Base-by-base conservation (phyloP, 208 protist species). In the Borovskyia barvae region DNA sequence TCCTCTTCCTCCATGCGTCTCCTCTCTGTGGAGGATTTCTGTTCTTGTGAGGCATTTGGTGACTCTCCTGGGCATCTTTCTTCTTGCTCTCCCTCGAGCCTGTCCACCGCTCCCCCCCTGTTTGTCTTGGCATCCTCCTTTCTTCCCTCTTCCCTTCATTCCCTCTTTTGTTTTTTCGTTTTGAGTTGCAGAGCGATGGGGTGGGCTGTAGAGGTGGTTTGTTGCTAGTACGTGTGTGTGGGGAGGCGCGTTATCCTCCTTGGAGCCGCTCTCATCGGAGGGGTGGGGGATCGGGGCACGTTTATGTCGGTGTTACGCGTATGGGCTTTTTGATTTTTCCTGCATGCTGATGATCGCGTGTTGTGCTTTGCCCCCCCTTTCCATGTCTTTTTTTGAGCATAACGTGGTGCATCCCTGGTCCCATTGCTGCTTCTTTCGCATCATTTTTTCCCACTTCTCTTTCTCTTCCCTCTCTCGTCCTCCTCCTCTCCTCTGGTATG, bases 161-260 rank as follows among this genome's bases (percentile, higher is more conserved):
- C 53, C 36, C 40, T 43, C 32, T 26, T 42, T 15, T 48, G 22
- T 65, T 32, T 55, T 47, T 58, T 37, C 40, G n/a, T n/a, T n/a
- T n/a, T n/a, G n/a, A n/a, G n/a, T n/a, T n/a, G n/a, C n/a, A n/a
- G n/a, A n/a, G n/a, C n/a, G n/a, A n/a, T n/a, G n/a, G n/a, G n/a
- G n/a, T n/a, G n/a, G n/a, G n/a, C n/a, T n/a, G n/a, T n/a, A n/a
- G n/a, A n/a, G n/a, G n/a, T n/a, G n/a, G n/a, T n/a, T n/a, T n/a
- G n/a, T n/a, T n/a, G n/a, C n/a, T n/a, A n/a, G n/a, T n/a, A n/a
- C n/a, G n/a, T n/a, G n/a, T n/a, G n/a, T n/a, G n/a, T n/a, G n/a
- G n/a, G n/a, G n/a, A n/a, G n/a, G n/a, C n/a, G n/a, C n/a, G n/a
- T n/a, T n/a, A n/a, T n/a, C n/a, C n/a, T n/a, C n/a, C n/a, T n/a